Conservation (phyloP, 805 yeast genomes). For the Wickerhamomyces alni region DNA sequence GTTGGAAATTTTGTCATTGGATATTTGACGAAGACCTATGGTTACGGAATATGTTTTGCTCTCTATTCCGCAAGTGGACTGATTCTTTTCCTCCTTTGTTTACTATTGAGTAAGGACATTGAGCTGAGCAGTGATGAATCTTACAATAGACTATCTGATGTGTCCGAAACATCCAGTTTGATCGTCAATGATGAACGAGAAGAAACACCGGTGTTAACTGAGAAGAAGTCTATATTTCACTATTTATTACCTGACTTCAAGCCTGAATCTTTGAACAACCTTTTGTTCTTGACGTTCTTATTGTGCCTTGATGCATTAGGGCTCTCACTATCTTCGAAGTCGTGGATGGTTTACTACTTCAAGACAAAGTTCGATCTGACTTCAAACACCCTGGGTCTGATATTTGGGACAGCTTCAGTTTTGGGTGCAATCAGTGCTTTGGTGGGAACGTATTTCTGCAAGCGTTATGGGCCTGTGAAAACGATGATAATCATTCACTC, state of each 20-base stretch:
- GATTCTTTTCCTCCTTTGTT: slow-evolving; percentile 2
- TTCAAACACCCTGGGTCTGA: slow-evolving; percentile 31
- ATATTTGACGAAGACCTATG: slow-evolving; percentile 14
- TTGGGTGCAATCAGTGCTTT: slow-evolving; percentile 34
- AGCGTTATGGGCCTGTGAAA: slow-evolving; percentile 36
- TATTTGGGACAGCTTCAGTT: slow-evolving; percentile 34
- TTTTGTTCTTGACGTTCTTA: slow-evolving; percentile 30
- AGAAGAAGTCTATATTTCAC: slow-evolving; percentile 2
- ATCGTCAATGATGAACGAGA: background rate
- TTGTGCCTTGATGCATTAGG: slow-evolving; percentile 40
- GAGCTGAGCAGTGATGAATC: slow-evolving; percentile 11
- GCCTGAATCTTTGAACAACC: slow-evolving; percentile 17
- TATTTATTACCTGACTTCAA: slow-evolving; percentile 13
- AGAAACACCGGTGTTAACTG: background rate
- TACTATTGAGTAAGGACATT: slow-evolving; percentile 7
- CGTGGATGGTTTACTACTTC: slow-evolving; percentile 42
- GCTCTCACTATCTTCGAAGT: slow-evolving; percentile 35
- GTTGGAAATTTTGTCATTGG: slow-evolving; percentile 41
- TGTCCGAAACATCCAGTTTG: slow-evolving; percentile 1
- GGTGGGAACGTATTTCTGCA: slow-evolving; percentile 37
- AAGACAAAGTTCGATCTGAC: slow-evolving; percentile 30
- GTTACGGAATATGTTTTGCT: slow-evolving; percentile 8
- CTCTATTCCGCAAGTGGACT: slow-evolving; percentile 7
- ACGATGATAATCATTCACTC: slow-evolving; percentile 41
- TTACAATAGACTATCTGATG: background rate